These are phyloP conservation scores for Cubamyces sp. DNA, from an alignment of 768 basidiomycete species.

Conservation along the genomic window DNA sequence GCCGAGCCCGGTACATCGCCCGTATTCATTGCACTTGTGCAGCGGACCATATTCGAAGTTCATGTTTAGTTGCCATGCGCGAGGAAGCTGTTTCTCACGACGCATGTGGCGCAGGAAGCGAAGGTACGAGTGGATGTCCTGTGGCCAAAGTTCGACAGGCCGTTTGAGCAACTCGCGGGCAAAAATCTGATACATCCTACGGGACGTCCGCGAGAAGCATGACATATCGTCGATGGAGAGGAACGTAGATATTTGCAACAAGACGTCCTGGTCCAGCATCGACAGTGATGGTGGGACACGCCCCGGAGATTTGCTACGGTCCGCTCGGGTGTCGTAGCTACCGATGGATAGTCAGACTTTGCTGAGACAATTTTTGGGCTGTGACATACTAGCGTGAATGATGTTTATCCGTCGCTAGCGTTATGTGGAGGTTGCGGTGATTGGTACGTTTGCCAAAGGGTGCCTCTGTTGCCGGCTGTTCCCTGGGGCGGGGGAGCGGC, in stretches of 20 bases:
- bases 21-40: not conserved
- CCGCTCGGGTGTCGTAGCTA: too few species aligned
- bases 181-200: not conserved
- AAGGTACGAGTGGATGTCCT: not conserved
- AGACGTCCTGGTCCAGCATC: not conserved
- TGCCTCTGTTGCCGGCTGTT: too few species aligned
- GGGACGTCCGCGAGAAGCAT: not conserved
- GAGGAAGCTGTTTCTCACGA: not conserved
- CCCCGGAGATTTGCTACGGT: too few species aligned
- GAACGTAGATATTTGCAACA: not conserved
- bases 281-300: not conserved
- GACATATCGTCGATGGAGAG: not conserved
- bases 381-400: too few species aligned
- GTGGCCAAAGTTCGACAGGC: slow-evolving; percentile 1
- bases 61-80: not conserved
- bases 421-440: too few species aligned
- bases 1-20: not conserved
- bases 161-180: not conserved
- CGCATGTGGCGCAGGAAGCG: not conserved
- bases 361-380: too few species aligned
- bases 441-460: too few species aligned
- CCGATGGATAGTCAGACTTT: too few species aligned
- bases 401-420: too few species aligned
- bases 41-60: not conserved
- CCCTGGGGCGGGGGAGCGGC: too few species aligned